These are phyloP conservation scores for Tillandsia fasciculata DNA, from an alignment of 176 grass and related monocot species.

Conservation along the genomic window DNA sequence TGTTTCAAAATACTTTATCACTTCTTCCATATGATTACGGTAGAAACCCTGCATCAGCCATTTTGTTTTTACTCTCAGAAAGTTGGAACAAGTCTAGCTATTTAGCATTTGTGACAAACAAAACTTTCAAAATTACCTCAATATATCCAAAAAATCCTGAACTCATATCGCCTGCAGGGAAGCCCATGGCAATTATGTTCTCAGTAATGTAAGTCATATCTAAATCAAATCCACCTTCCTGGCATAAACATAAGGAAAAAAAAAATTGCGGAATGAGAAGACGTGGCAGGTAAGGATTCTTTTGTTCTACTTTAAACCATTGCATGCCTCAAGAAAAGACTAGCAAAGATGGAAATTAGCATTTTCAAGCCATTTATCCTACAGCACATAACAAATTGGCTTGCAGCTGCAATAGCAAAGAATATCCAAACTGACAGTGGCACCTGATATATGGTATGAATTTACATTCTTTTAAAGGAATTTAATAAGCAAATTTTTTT, in stretches of 20 bases:
- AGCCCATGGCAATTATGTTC: slow-evolving; percentile 99
- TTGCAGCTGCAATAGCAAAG: neutral
- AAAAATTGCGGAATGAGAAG: neutral
- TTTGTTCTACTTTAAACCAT: neutral
- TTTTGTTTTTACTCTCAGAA: neutral
- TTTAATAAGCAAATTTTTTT: too few relatives aligned
- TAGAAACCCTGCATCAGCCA: slow-evolving; percentile 68
- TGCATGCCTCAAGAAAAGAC: neutral
- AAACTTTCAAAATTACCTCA: slow-evolving; percentile 51
- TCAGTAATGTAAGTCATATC: slow-evolving; percentile 99
- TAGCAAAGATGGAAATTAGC: neutral
- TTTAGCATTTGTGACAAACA: neutral
- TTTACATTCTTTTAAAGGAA: too few relatives aligned
- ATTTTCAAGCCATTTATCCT: neutral
- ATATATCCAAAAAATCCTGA: slow-evolving; percentile 99
- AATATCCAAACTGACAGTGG: too few relatives aligned
- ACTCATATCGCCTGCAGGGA: slow-evolving; percentile 96
- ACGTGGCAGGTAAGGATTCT: neutral
- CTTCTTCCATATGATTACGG: slow-evolving; percentile 99
- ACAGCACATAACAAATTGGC: neutral
- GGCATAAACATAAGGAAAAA: slow-evolving; percentile 15
- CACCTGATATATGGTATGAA: too few relatives aligned
- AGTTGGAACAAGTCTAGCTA: neutral
- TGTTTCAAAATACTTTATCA: slow-evolving; percentile 97
- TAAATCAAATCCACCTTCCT: slow-evolving; percentile 99